Percentiles rank a stretch among this genome's conserved stretches.
These are phyloP conservation scores for Colletotrichum caudatum DNA, from an alignment of 2,329 filamentous ascomycete genomes.

Conservation along the genomic window DNA sequence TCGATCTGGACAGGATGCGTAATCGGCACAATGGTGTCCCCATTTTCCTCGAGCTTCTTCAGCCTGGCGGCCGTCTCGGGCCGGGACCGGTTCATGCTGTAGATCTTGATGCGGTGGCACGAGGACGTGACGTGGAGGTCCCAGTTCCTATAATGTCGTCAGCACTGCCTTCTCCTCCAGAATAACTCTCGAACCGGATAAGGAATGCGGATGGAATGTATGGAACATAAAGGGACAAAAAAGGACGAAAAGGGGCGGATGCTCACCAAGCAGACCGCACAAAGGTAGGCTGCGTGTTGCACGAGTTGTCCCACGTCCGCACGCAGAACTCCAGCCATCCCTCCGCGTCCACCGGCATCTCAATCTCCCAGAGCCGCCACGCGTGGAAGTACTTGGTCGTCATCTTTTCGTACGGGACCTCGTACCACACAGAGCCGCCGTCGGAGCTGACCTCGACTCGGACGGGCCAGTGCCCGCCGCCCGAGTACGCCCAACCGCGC, in stretches of 20 bases:
- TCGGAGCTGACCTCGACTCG: slow-evolving; percentile 73
- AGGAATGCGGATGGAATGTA: too few relatives aligned
- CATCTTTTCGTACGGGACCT: slow-evolving; percentile 69
- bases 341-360: slow-evolving; percentile 72
- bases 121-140: slow-evolving; percentile 73
- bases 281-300: slow-evolving; percentile 70
- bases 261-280: slow-evolving; percentile 52
- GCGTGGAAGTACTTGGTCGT: slow-evolving; percentile 71
- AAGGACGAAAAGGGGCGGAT: too few relatives aligned
- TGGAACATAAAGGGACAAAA: background rate
- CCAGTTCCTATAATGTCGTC: slow-evolving; percentile 69
- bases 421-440: slow-evolving; percentile 74
- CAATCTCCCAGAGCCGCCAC: slow-evolving; percentile 74
- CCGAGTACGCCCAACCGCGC: slow-evolving; percentile 70
- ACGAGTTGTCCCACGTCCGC: slow-evolving; percentile 71
- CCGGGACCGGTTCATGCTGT: slow-evolving; percentile 69
- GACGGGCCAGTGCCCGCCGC: slow-evolving; percentile 70
- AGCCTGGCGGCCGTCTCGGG: slow-evolving; percentile 63
- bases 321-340: slow-evolving; percentile 71
- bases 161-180: background rate
- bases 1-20: slow-evolving; percentile 64
- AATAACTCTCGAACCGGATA: background rate
- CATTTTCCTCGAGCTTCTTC: slow-evolving; percentile 62
- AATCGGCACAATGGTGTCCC: slow-evolving; percentile 62
- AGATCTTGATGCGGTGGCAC: slow-evolving; percentile 71